A percentile compares a stretch with the other conserved stretches of the same genome.
Evolutionary conservation across 306 rosid genomes (phyloP).

Genomic region (Boehmeria nivea): DNA sequence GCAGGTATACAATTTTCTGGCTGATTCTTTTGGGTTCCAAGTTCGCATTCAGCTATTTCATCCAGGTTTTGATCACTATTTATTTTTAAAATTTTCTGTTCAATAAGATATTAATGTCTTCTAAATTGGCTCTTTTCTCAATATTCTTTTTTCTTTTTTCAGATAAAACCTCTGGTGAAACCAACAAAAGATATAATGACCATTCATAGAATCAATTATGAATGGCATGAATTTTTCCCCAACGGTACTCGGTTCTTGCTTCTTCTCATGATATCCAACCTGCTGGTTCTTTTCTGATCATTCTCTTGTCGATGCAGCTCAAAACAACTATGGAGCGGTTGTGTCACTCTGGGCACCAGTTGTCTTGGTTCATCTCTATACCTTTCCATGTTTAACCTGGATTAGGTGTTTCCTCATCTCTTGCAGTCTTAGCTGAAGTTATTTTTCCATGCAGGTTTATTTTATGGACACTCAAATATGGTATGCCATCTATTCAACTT

Average conservation of each 20-base stretch:
- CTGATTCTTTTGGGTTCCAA: constrained; percentile 70
- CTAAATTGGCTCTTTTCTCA: constrained; percentile 8
- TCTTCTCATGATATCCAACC: constrained; percentile 14
- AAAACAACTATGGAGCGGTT: constrained; percentile 68
- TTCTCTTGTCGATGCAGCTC: constrained; percentile 49
- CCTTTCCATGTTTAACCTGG: constrained; percentile 18
- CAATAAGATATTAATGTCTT: not conserved
- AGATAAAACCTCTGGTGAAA: constrained; percentile 84
- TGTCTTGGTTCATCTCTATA: constrained; percentile 53
- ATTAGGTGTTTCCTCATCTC: constrained; percentile 15
- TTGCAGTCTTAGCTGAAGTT: constrained; percentile 14
- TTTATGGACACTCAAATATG: constrained; percentile 98
- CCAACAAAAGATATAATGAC: constrained; percentile 89
- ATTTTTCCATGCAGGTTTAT: constrained; percentile 62
- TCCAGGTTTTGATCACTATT: constrained; percentile 49
- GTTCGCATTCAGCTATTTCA: constrained; percentile 67
- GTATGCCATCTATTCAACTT: constrained; percentile 79
- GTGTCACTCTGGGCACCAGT: constrained; percentile 78
- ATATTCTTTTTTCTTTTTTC: constrained; percentile 16
- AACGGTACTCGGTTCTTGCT: constrained; percentile 40
- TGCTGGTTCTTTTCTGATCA: constrained; percentile 24
- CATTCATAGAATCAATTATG: constrained; percentile 54
- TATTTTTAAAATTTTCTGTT: not conserved
- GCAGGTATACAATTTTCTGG: constrained; percentile 96
- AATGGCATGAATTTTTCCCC: constrained; percentile 95